Evolutionary conservation across 1,284 basidiomycete genomes (phyloP), one percentile per base, ranked within the genome.

Genomic region (Athelia psychrophila): DNA sequence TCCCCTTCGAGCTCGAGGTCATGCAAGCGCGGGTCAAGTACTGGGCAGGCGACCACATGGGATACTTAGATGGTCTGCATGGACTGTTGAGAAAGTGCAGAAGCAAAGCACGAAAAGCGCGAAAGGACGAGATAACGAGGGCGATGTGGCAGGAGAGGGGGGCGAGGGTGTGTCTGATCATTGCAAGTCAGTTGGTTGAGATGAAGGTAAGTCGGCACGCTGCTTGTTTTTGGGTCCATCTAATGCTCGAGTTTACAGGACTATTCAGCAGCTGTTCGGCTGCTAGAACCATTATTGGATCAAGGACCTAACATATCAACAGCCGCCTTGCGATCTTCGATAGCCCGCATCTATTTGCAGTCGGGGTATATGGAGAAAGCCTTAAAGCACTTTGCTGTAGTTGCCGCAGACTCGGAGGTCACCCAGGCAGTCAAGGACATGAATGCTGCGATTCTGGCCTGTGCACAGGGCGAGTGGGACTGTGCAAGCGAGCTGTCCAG

Each of bases 1-100:
- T 92, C 44, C 90, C 89, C 5, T 93, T 92, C 62, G 91, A 92
- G 65, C 76, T 93, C 54, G 85, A 87, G 61, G 84, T 93, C 48
- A 81, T 91, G 67, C 72, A 82, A 38, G 80, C 86, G 6, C 77
- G 86, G 4, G 67, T 85, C 35, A 80, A 80, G 60, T 90, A 88
- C 61, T 90, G 87, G 86, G 75, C 82, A 1, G 86, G 84, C 22
- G 89, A 91, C 64, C 74, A 80, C 60, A 78, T 87, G 75, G 83
- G 80, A 1, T 88, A 91, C 65, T 72, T 91, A 50, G 89, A 92
- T 64, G 81, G 83, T 22, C 83, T 98, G 62, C 84, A 81, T 51
- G 83, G 64, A 49, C 82, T 99, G 64, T 79, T 98, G 53, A 80
- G 75, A 33, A 86, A 77, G 65, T 98, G 95, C 60, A 85, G 82